Percentiles rank a stretch among this genome's conserved stretches.
phyloP scores from a whole-genome alignment of 2,329 filamentous ascomycete species.

The Fusarium liriodendri region DNA sequence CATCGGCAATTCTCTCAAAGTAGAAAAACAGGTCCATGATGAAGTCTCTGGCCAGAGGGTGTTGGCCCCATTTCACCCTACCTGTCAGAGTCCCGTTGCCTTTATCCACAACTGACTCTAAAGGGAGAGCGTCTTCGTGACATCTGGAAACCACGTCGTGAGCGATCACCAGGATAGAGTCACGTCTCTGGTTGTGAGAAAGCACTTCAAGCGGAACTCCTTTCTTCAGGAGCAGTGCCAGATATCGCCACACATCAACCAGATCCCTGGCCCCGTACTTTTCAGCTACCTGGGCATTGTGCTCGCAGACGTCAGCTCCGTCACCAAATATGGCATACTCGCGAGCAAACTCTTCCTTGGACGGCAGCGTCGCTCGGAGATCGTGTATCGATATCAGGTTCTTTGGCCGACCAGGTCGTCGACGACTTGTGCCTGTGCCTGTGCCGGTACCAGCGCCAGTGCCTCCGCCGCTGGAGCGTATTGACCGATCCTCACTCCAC shows the following conservation, averaged over 20 bases:
- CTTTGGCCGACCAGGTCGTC: slow-evolving; percentile 63
- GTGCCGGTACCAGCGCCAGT: slow-evolving; percentile 63
- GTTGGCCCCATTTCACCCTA: slow-evolving; percentile 75
- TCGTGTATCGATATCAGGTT: slow-evolving; percentile 82
- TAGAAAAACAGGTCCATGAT: slow-evolving; percentile 72
- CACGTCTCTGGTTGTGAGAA: slow-evolving; percentile 62
- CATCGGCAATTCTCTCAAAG: slow-evolving; percentile 70
- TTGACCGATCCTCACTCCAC: slow-evolving; percentile 67
- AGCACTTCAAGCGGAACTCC: slow-evolving; percentile 78
- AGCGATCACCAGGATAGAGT: slow-evolving; percentile 77
- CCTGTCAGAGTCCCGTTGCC: slow-evolving; percentile 57
- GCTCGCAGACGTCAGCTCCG: slow-evolving; percentile 81
- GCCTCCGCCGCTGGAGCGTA: slow-evolving; percentile 70
- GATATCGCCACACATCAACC: slow-evolving; percentile 85
- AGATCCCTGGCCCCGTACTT: slow-evolving; percentile 77
- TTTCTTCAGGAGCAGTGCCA: slow-evolving; percentile 80
- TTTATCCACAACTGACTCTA: slow-evolving; percentile 19
- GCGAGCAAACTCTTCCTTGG: slow-evolving; percentile 79
- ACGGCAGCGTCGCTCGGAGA: slow-evolving; percentile 77
- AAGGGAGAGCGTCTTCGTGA: slow-evolving; percentile 26
- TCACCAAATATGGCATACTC: slow-evolving; percentile 88
- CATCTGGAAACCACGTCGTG: slow-evolving; percentile 64
- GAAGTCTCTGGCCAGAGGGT: slow-evolving; percentile 71
- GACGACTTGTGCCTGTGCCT: slow-evolving; percentile 64
- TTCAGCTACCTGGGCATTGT: slow-evolving; percentile 84